Evolutionary conservation across 1,284 basidiomycete genomes (phyloP).

Genomic region (Cryptococcus neoformans): DNA sequence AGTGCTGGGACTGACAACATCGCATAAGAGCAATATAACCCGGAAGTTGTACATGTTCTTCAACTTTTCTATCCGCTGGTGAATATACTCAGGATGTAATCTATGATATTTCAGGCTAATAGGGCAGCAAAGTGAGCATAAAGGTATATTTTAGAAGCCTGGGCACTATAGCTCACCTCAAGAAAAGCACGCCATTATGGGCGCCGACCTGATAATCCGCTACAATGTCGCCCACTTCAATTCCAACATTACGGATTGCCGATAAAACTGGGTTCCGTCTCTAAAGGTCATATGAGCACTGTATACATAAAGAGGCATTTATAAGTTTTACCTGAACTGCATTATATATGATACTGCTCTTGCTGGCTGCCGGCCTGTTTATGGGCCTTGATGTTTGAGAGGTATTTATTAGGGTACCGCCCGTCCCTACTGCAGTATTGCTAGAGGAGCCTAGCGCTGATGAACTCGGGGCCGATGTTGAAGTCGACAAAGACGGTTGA

Average conservation of each 20-base stretch:
- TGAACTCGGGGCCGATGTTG: constrained; percentile 2
- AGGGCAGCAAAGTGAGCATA: not conserved
- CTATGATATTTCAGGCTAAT: constrained; percentile 88
- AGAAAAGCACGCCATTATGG: constrained; percentile 88
- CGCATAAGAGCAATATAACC: constrained; percentile 86
- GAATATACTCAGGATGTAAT: constrained; percentile 97
- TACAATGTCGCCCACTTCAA: constrained; percentile 92
- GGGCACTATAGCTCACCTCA: constrained; percentile 59
- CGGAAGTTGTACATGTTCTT: constrained; percentile 76
- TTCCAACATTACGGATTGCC: constrained; percentile 79
- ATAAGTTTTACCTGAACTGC: constrained; percentile 56
- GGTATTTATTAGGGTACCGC: not conserved
- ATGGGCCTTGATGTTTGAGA: constrained; percentile 9
- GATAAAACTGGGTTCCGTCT: constrained; percentile 84
- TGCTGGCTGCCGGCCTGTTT: constrained; percentile 32
- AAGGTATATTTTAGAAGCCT: not conserved
- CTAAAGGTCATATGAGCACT: constrained; percentile 51
- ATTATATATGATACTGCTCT: constrained; percentile 66
- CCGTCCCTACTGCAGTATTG: not conserved
- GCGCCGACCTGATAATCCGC: constrained; percentile 94
- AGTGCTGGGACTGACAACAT: constrained; percentile 65
- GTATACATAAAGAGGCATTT: not conserved
- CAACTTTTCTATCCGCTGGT: constrained; percentile 82
- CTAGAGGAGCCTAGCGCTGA: not conserved
- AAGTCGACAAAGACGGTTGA: constrained; percentile 6